Evolutionary conservation across 2,329 filamentous ascomycete genomes (phyloP).

Genomic region (Xylaria sp.): DNA sequence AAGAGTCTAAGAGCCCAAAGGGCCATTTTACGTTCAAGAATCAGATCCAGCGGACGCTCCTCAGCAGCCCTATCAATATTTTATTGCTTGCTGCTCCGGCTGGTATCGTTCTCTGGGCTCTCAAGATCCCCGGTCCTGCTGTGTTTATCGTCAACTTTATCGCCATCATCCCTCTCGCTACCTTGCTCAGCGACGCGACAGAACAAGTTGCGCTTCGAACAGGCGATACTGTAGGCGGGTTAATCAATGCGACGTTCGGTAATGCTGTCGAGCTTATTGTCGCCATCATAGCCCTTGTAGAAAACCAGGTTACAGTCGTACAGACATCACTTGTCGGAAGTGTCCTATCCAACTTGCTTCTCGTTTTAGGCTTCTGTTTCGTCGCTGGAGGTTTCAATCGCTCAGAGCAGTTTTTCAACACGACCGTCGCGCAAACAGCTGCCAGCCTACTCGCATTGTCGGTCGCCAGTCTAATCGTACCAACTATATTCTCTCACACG

Average conservation of each 20-base stretch:
- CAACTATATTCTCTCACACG: conserved; percentile 80
- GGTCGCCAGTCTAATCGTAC: conserved; percentile 85
- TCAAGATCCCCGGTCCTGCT: conserved; percentile 54
- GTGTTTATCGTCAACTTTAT: conserved; percentile 93
- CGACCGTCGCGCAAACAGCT: conserved; percentile 89
- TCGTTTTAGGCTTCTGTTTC: conserved; percentile 93
- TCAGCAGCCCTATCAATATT: conserved; percentile 89
- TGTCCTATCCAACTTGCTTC: conserved; percentile 88
- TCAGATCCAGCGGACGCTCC: conserved; percentile 77
- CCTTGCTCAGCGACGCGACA: conserved; percentile 86
- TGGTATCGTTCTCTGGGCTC: conserved; percentile 79
- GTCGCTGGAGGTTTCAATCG: conserved; percentile 86
- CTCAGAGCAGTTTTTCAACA: conserved; percentile 88
- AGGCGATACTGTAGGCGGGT: conserved; percentile 86
- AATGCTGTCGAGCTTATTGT: conserved; percentile 93
- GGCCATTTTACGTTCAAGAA: conserved; percentile 68
- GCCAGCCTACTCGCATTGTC: conserved; percentile 82
- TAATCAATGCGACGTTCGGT: conserved; percentile 90
- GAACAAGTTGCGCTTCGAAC: conserved; percentile 86
- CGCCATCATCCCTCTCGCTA: conserved; percentile 89
- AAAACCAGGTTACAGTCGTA: conserved; percentile 82
- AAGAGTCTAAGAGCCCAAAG: conserved; percentile 59
- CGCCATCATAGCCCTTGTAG: conserved; percentile 80
- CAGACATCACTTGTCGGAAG: conserved; percentile 92
- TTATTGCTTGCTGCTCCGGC: conserved; percentile 80